Base-by-base conservation (phyloP, 176 grass and related monocot genomes). In the Eremochloa ophiuroides region DNA sequence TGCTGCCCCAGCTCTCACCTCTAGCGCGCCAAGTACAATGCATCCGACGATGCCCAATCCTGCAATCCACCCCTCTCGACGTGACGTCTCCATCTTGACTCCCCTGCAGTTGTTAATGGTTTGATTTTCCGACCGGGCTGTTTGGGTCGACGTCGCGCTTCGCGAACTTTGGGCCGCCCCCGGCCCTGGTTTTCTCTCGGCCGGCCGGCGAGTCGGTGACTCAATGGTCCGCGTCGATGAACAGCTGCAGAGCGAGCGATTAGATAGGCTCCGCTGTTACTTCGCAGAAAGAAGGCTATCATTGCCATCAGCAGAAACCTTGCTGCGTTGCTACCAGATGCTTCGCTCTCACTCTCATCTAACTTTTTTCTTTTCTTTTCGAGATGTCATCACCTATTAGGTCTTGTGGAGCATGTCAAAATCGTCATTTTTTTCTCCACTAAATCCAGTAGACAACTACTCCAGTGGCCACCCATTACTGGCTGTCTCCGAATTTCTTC, bases 41-140 rank as follows among this genome's bases (percentile, higher is more conserved):
- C 82, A 89, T 47, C 56, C 23, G 55, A 59, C 14, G 37, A 44
- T 40, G 43, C 44, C 31, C 31, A 12, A 16, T 48, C 69, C 73
- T 20, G 22, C 46, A 55, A 55, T 23, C 50, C 50, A 61, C 50
- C 64, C 40, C 64, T 2, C 7, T 70, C 77, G 77, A 81, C 71
- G 87, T 76, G 61, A 89, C 87, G 77, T 56, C 64, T 76, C 77
- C 53, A 53, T 30, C 82, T 81, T 69, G 82, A 89, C 82, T 31
- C n/a, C n/a, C n/a, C n/a, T n/a, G n/a, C n/a, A n/a, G n/a, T n/a
- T n/a, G n/a, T n/a, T n/a, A n/a, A n/a, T n/a, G n/a, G n/a, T 14
- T 82, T 77, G 85, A 71, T 62, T 82, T 82, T 60, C 5, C n/a
- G 51, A 8, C 1, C 22, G 33, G 10, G 22, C 35, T 7, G 55